Evolutionary conservation across 2,329 filamentous ascomycete genomes (phyloP), one percentile per base, ranked within the genome.

Genomic region (Fusarium bulbicola): DNA sequence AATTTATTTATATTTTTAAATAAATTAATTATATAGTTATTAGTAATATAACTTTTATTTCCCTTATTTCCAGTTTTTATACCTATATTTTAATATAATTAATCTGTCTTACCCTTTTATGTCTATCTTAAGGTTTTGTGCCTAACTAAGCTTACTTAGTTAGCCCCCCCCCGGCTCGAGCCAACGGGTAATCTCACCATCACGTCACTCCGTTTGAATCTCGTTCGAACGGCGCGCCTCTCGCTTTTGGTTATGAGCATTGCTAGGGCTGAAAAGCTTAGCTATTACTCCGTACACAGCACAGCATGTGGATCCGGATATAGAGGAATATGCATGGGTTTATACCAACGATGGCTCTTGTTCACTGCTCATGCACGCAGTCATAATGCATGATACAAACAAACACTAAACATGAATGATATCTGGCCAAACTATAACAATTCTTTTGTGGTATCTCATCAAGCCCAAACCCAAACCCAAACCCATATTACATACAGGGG

Each of bases 371-470:
- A 53, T 37, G 16, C 16, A 18, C 15, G 9, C 13, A 52, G 49
- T 26, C 32, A 36, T 52, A 52, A 24, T 36, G n/a, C 34, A 54
- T 28, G 34, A 10, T 54, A n/a, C 50, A 12, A 39, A 28, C 50
- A n/a, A 40, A 28, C 50, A 54, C 34, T 37, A 18, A 40, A 28
- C 20, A n/a, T 54, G 24, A n/a, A 28, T 28, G 13, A 36, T n/a
- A 52, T 63, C 21, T 42, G 43, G 28, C 10, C 11, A 46, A 49
- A 56, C 24, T 24, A 52, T 68, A 66, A 30, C 32, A 74, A 74
- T 59, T 67, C 65, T 59, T 70, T 73, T 74, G 61, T 74, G 72
- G 72, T 74, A 74, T 74, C 72, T 74, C 52, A 53, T 46, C 61
- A 66, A 62, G 34, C 37, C 52, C 63, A 63, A 62, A 20, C 45